These are phyloP conservation scores for Tardiomyces depauwii DNA, from an alignment of 1,139 yeast genomes.

Conservation along the genomic window DNA sequence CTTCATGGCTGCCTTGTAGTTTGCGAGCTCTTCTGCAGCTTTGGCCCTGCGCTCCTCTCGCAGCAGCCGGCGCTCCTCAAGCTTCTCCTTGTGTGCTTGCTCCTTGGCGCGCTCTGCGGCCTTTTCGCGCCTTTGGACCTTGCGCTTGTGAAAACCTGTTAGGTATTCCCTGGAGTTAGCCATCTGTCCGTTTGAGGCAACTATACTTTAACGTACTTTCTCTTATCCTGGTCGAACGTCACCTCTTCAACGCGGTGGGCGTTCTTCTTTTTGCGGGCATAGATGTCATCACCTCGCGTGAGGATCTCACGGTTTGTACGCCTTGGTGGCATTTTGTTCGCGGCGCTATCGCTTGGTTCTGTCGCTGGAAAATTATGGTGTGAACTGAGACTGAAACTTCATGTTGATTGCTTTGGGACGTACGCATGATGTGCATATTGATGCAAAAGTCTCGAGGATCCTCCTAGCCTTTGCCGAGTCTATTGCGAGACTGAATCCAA, in stretches of 20 bases:
- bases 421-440: too few relatives aligned
- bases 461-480: too few relatives aligned
- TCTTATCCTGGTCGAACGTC: constrained; percentile 56
- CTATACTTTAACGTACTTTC: too few relatives aligned
- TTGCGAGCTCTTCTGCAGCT: constrained; percentile 49
- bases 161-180: constrained; percentile 43
- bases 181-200: too few relatives aligned
- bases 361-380: too few relatives aligned
- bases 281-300: constrained; percentile 69
- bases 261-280: constrained; percentile 51
- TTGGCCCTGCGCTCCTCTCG: constrained; percentile 62
- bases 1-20: constrained; percentile 45
- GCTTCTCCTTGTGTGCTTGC: constrained; percentile 56
- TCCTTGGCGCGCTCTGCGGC: constrained; percentile 70
- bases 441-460: too few relatives aligned
- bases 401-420: too few relatives aligned
- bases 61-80: constrained; percentile 61
- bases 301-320: constrained; percentile 62
- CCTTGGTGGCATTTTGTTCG: not conserved
- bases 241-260: constrained; percentile 71
- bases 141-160: constrained; percentile 94
- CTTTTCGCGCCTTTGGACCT: constrained; percentile 73
- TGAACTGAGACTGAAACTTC: too few relatives aligned
- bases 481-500: too few relatives aligned
- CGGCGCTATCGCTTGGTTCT: too few relatives aligned